Conservation (phyloP, 495 filamentous ascomycete genomes). For the Pseudevernia furfuracea region DNA sequence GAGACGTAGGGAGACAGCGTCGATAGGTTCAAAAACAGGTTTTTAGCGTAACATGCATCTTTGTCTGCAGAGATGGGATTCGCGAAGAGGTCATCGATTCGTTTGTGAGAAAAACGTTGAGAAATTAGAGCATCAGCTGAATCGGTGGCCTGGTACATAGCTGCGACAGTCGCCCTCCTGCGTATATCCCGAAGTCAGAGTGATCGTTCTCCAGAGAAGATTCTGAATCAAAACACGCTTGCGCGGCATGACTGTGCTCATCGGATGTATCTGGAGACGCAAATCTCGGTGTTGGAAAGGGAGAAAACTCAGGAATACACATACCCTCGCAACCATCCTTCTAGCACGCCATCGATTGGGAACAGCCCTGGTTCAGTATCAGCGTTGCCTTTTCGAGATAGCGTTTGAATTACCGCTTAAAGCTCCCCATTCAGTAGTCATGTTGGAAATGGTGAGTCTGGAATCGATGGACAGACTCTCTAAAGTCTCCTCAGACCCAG, state of each 20-base stretch:
- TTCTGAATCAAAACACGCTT: too few relatives aligned
- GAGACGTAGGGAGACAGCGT: constrained; percentile 81
- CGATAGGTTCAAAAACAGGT: constrained; percentile 68
- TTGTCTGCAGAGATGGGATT: constrained; percentile 64
- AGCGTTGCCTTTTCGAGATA: too few relatives aligned
- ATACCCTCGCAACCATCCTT: constrained; percentile 70
- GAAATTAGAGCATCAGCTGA: constrained; percentile 36
- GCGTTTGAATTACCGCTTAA: too few relatives aligned
- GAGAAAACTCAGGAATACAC: too few relatives aligned
- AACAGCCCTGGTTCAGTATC: constrained; percentile 61
- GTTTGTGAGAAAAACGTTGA: constrained; percentile 56
- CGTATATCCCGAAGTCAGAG: too few relatives aligned
- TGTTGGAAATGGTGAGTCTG: constrained; percentile 74
- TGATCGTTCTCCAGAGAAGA: too few relatives aligned
- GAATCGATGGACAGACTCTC: constrained; percentile 66
- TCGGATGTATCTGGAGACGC: too few relatives aligned
- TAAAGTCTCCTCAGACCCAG: constrained; percentile 71
- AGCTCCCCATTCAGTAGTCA: constrained; percentile 96
- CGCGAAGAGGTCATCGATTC: constrained; percentile 63
- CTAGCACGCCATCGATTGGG: constrained; percentile 68
- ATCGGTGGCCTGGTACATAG: constrained; percentile 67
- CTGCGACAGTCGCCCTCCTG: too few relatives aligned
- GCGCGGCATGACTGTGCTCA: too few relatives aligned
- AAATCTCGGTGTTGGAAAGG: too few relatives aligned
- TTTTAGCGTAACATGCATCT: constrained; percentile 75